Conservation (phyloP, 2,329 filamentous ascomycete species). For the Ophiostoma populinum region DNA sequence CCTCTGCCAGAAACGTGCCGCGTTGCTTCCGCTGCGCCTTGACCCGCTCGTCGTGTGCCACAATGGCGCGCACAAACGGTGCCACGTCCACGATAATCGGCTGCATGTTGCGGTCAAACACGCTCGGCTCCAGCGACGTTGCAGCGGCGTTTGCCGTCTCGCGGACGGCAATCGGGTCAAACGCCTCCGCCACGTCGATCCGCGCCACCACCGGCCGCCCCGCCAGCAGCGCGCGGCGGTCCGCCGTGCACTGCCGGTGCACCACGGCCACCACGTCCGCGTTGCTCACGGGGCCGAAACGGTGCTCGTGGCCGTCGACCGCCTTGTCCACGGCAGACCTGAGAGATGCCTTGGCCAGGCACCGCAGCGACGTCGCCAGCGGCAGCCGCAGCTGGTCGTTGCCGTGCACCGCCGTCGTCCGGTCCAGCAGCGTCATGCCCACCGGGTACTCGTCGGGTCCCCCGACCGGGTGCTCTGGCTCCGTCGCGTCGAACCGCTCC, state of each 20-base stretch:
- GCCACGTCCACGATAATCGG: slow-evolving; percentile 63
- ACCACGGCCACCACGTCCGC: slow-evolving; percentile 20
- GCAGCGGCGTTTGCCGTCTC: slow-evolving; percentile 2
- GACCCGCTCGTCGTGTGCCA: slow-evolving; percentile 54
- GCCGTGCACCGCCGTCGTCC: slow-evolving; percentile 19
- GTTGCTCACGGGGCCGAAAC: slow-evolving; percentile 17
- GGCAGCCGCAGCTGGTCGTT: slow-evolving; percentile 15
- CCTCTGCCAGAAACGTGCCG: slow-evolving; percentile 35
- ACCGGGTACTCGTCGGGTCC: slow-evolving; percentile 32
- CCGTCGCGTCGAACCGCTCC: slow-evolving; percentile 40
- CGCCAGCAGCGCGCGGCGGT: slow-evolving; percentile 17
- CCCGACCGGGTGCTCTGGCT: slow-evolving; percentile 35
- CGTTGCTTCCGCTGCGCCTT: slow-evolving; percentile 46
- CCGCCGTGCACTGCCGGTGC: slow-evolving; percentile 20
- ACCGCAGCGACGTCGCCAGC: slow-evolving; percentile 19
- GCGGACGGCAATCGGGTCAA: slow-evolving; percentile 37
- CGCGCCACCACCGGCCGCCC: slow-evolving; percentile 22
- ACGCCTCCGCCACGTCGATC: slow-evolving; percentile 38
- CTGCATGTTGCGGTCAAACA: slow-evolving; percentile 55
- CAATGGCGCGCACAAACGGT: slow-evolving; percentile 77
- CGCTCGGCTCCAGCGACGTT: slow-evolving; percentile 42
- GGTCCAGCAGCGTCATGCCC: slow-evolving; percentile 31
- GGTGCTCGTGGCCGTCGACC: background rate
- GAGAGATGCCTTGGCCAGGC: slow-evolving; percentile 17
- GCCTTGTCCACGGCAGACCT: slow-evolving; percentile 2